These are phyloP conservation scores for Exophiala bonariae DNA, from an alignment of 2,329 filamentous ascomycete genomes.

Conservation along the genomic window DNA sequence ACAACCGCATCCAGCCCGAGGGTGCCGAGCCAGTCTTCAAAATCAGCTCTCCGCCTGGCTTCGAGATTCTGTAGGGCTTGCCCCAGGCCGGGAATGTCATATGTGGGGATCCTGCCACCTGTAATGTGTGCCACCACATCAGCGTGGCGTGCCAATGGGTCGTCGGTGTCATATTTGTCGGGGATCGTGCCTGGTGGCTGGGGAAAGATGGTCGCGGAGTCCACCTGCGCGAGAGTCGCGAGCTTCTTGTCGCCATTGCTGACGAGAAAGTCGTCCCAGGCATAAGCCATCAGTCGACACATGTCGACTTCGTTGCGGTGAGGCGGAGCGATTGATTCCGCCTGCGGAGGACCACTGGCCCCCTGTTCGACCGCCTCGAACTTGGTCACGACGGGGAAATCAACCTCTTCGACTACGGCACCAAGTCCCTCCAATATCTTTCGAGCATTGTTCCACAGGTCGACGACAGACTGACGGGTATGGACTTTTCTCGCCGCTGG, in stretches of 20 bases:
- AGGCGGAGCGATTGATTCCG: conserved; percentile 1
- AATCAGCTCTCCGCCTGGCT: conserved; percentile 47
- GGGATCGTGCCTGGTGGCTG: conserved; percentile 8
- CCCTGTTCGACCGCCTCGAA: background rate
- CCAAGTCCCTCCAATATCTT: conserved; percentile 19
- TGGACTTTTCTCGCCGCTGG: conserved; percentile 10
- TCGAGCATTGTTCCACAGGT: conserved; percentile 20
- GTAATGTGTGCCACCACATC: conserved; percentile 12
- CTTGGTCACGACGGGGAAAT: conserved; percentile 21
- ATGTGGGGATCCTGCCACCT: conserved; percentile 36
- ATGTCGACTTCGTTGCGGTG: conserved; percentile 14
- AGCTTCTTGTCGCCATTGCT: conserved; percentile 44
- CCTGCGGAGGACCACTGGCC: background rate
- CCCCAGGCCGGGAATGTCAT: conserved; percentile 42
- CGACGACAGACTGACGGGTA: conserved; percentile 15
- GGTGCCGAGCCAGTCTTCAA: conserved; percentile 50
- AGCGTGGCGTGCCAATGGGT: conserved; percentile 7
- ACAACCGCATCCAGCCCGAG: conserved; percentile 43
- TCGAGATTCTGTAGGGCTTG: conserved; percentile 48
- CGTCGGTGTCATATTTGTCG: background rate
- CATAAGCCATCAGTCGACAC: conserved; percentile 48
- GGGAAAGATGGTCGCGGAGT: conserved; percentile 39
- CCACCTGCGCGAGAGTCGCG: conserved; percentile 40
- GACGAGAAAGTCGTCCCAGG: conserved; percentile 50
- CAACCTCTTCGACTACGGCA: conserved; percentile 19